Conservation (phyloP, 2,329 filamentous ascomycete genomes). For the Camptophora hylomeconis region DNA sequence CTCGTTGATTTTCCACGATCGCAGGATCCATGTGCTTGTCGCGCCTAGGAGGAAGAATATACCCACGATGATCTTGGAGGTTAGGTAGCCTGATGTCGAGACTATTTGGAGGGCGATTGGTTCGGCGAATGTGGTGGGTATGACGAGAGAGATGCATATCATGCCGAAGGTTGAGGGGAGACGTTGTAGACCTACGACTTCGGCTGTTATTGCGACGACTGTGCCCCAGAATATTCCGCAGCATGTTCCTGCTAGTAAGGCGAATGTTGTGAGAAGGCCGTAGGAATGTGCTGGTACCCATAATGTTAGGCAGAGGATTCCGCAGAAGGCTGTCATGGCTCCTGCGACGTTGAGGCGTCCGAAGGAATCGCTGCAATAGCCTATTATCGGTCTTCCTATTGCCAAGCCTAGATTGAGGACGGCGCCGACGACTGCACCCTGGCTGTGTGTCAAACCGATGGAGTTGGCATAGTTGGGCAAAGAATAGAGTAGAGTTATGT, state of each 20-base stretch:
- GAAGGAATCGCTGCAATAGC: conserved; percentile 32
- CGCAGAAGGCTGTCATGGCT: conserved; percentile 25
- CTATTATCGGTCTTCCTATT: conserved; percentile 34
- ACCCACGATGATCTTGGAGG: conserved; percentile 13
- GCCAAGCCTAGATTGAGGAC: conserved; percentile 36
- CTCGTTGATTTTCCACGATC: conserved; percentile 14
- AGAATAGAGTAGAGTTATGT: conserved; percentile 33
- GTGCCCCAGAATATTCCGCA: conserved; percentile 33
- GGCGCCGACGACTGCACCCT: conserved; percentile 30
- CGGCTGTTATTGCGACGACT: conserved; percentile 6
- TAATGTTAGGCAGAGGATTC: conserved; percentile 27
- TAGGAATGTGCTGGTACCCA: conserved; percentile 34
- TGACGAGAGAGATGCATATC: conserved; percentile 11
- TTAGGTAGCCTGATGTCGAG: conserved; percentile 11
- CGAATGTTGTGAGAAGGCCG: conserved; percentile 31
- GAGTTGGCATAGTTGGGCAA: conserved; percentile 34
- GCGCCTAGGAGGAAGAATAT: conserved; percentile 12
- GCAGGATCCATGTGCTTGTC: conserved; percentile 9
- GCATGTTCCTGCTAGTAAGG: conserved; percentile 29
- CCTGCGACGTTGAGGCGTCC: conserved; percentile 31
- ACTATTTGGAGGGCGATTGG: conserved; percentile 12
- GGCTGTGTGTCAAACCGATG: conserved; percentile 26
- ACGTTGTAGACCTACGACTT: conserved; percentile 12
- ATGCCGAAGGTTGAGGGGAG: conserved; percentile 12
- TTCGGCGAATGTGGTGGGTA: conserved; percentile 14